Conservation (phyloP, 2,329 filamentous ascomycete genomes). For the Rhexocercosporidium sp. region DNA sequence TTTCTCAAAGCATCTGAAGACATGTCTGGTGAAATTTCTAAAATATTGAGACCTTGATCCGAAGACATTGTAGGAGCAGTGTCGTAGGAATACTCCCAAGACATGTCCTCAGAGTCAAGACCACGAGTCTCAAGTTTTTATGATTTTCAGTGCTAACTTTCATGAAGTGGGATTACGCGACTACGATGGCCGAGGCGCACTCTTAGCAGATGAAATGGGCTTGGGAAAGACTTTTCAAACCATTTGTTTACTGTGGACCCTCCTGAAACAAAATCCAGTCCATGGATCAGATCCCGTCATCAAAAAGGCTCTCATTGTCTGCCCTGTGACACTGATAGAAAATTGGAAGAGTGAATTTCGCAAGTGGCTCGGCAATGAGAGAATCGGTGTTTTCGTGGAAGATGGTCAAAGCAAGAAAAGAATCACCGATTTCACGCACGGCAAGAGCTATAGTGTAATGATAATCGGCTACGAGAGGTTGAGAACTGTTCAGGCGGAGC, state of each 20-base stretch:
- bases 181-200: constrained; percentile 70
- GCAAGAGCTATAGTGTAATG: constrained; percentile 71
- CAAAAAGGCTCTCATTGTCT: constrained; percentile 74
- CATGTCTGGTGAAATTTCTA: no score
- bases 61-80: no score
- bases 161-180: constrained; percentile 64
- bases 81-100: no score
- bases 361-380: constrained; percentile 75
- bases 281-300: constrained; percentile 63
- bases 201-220: constrained; percentile 79
- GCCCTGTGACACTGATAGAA: constrained; percentile 72
- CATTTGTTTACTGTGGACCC: constrained; percentile 72
- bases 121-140: no score
- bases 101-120: no score
- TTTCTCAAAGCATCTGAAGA: no score
- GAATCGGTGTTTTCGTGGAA: constrained; percentile 70
- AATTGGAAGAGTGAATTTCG: constrained; percentile 77
- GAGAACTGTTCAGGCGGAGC: constrained; percentile 66
- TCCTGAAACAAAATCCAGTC: constrained; percentile 74
- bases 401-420: constrained; percentile 58
- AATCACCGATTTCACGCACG: constrained; percentile 71
- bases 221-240: constrained; percentile 77
- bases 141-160: no score
- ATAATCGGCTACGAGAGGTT: constrained; percentile 77
- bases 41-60: no score